Base-by-base conservation (phyloP, 176 grass and related monocot species). In the Bromus sterilis region DNA sequence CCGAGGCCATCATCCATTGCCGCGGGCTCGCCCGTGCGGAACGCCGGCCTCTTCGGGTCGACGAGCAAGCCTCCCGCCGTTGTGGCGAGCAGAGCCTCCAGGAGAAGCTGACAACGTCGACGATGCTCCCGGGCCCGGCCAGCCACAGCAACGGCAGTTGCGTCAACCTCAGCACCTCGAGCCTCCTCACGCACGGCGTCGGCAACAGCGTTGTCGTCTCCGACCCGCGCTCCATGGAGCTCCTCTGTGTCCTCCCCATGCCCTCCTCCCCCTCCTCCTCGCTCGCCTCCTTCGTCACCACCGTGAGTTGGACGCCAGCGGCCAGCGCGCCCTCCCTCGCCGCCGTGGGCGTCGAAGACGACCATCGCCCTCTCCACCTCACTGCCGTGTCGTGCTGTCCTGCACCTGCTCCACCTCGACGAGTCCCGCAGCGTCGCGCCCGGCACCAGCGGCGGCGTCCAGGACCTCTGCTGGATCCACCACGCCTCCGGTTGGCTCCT, bases 391-490 rank as follows among this genome's bases (percentile, higher is more conserved):
- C 93, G 88, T 25, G 79, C 35, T 55, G 69, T 98, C 43, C 87
- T 98, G 59, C 86, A 87, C 48, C 94, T 91, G 92, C 87, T 98
- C 71, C 86, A 80, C 76, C 95, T 95, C 55, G 89, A 98, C 56
- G 83, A 82, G 46, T 29, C 85, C 2, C 86, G 83, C 70, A 21
- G 85, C 39, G 82, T 89, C 25, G 78, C 87, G 9, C 76, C 85
- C 9, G 79, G 71, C 53, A 79, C 92, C 44, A 24, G 89, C 15
- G 84, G 88, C 1, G 95, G 92, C 58, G 87, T 98, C 12, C 90
- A 95, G 92, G 95, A 98, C 83, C 71, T 98, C 21, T 98, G 95
- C 86, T 95, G 95, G 95, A 86, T 95, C 79, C 92, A 86, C 73
- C 89, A 94, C 12, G 90, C 77, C 83, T 82, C 90, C 4, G 72